Base-by-base conservation (phyloP, 2,329 filamentous ascomycete species). In the Colletotrichum sp. region DNA sequence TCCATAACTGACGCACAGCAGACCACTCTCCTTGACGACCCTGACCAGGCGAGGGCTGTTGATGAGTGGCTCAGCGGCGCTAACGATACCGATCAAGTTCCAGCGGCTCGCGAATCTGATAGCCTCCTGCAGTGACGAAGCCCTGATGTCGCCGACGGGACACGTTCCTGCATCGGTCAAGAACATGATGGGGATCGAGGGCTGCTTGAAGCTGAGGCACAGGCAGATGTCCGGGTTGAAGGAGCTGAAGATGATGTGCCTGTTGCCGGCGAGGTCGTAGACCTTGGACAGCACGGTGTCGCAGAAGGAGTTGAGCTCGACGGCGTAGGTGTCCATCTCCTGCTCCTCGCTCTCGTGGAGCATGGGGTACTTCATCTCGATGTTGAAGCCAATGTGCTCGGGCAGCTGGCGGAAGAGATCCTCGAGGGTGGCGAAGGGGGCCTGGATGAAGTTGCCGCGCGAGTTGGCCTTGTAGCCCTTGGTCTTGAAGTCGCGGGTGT, bases 351-450 rank as follows among this genome's bases (percentile, higher is more conserved):
- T 95, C 87, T 99, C 97, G 82, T 96, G 93, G 55, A 99, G 90
- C 96, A 98, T 98, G 7, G 97, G 97, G 81, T 99, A 99, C 85
- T 99, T 98, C 90, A 99, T 94, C 86, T 99, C 97, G 78, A 99
- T 98, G 84, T 99, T 98, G 89, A 99, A 99, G 16, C 97, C 96
- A 27, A 98, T 94, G 16, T 91, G 88, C 76, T 93, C 90, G 0
- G 95, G 95, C 0, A 99, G 86, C 80, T 96, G 93, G 79, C 91
- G 90, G 85, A 99, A 98, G 81, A 98, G 92, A 75, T 98, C 95
- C 82, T 98, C 95, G 6, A 99, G 88, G 0, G 97, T 99, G 9
- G 96, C 96, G 84, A 99, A 99, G 0, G 96, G 95, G 0, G 94
- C 95, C 82, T 98, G 96, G 79, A 99, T 98, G 79, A 97, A 97